These are phyloP conservation scores for Aspergillus nomiae DNA, from an alignment of 2,329 filamentous ascomycete genomes.

Conservation along the genomic window DNA sequence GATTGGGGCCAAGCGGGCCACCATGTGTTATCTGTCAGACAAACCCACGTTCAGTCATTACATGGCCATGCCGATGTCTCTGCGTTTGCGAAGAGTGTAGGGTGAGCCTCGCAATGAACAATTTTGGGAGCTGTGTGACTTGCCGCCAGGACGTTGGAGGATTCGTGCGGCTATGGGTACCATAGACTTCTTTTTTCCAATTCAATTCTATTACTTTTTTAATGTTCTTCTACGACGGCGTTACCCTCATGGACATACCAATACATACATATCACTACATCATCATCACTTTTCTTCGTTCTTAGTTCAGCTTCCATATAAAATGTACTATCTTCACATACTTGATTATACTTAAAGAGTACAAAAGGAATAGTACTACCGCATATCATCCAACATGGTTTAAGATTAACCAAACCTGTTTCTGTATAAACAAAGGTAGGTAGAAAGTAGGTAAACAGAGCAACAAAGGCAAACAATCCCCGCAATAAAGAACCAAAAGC, in stretches of 20 bases:
- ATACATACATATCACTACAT: background rate
- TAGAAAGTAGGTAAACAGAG: background rate
- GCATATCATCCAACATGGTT: background rate
- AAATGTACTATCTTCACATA: background rate
- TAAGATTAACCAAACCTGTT: background rate
- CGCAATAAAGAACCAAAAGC: background rate
- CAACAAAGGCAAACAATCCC: background rate
- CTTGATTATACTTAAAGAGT: background rate
- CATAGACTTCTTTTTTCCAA: slow-evolving; percentile 43
- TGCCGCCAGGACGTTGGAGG: slow-evolving; percentile 85
- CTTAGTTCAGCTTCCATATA: background rate
- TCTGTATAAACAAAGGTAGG: background rate
- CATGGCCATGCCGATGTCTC: slow-evolving; percentile 95
- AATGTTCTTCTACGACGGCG: background rate
- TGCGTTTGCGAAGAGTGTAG: slow-evolving; percentile 94
- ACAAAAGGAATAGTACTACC: background rate
- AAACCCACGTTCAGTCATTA: slow-evolving; percentile 80
- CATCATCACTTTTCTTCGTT: background rate
- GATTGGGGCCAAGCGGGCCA: slow-evolving; percentile 72
- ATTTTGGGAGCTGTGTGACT: slow-evolving; percentile 95
- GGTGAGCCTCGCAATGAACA: slow-evolving; percentile 92
- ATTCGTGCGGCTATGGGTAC: slow-evolving; percentile 90
- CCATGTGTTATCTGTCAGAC: slow-evolving; percentile 93
- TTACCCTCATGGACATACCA: background rate
- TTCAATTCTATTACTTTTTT: background rate